Evolutionary conservation across 805 yeast species (phyloP), one percentile per base, ranked within the genome.

Genomic region (Hanseniaspora clermontiae): DNA sequence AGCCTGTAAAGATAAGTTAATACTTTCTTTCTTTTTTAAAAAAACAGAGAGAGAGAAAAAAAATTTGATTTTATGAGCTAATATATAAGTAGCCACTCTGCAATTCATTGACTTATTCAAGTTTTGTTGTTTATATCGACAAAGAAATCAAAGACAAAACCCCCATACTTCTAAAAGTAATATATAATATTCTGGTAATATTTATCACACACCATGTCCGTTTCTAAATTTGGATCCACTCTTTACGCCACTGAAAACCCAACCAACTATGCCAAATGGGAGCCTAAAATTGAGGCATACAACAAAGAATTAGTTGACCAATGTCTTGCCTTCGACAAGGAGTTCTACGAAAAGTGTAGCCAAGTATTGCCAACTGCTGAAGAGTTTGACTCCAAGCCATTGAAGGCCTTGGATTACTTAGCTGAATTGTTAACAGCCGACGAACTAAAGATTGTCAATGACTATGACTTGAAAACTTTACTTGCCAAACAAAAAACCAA

Each of bases 401-500:
- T 63, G 17, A 60, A 63, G 32, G 64, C 66, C 8, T 54, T 60
- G 6, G 52, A 55, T 24, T 63, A 59, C 43, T 51, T 57, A 37
- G 43, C 52, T 19, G 19, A 57, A 14, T 63, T 71, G 24, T 43
- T 63, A 24, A 61, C 66, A 27, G 62, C 60, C 9, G 63, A 64
- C 46, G 81, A 78, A 61, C 67, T 70, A 38, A 66, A 61, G 19
- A 77, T 64, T 14, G 65, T 78, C 63, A 77, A 79, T 19, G 74
- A 71, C 32, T 59, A 68, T 20, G 59, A 77, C 0, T 75, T 78
- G 17, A 60, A 68, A 3, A 70, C 69, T 11, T 69, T 79, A 51
- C 73, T 72, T 20, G 64, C 60, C 8, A 68, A 72, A 59, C 76
- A 83, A 55, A 75, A 78, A 20, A 57, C 67, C 2, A 78, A 79